Conservation (phyloP, 1,284 basidiomycete genomes). For the Trichosporon sp. region DNA sequence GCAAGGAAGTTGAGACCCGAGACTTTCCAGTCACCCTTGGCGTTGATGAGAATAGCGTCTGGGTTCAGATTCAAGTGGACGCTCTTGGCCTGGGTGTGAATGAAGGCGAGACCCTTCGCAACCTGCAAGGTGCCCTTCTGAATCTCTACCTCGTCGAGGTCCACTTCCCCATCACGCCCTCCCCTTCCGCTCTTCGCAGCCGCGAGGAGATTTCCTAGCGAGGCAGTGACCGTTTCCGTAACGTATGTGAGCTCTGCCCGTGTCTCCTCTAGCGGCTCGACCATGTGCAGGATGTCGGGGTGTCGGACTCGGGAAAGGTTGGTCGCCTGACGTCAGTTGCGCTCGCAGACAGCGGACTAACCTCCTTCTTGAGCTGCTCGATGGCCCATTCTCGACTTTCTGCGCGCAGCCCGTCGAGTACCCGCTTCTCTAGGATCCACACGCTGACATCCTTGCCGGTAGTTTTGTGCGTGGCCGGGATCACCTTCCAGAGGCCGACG, state of each 20-base stretch:
- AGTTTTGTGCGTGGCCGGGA: slow-evolving; percentile 75
- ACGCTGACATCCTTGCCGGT: slow-evolving; percentile 81
- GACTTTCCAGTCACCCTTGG: slow-evolving; percentile 95
- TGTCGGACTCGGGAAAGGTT: slow-evolving; percentile 81
- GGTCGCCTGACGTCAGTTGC: slow-evolving; percentile 58
- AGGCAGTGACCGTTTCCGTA: slow-evolving; percentile 79
- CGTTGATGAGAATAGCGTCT: slow-evolving; percentile 77
- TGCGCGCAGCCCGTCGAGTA: slow-evolving; percentile 64
- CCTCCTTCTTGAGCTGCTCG: slow-evolving; percentile 83
- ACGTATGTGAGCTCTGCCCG: slow-evolving; percentile 81
- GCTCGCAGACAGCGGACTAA: slow-evolving; percentile 39
- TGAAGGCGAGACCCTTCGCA: slow-evolving; percentile 85
- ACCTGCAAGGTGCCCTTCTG: slow-evolving; percentile 94
- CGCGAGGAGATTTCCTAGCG: slow-evolving; percentile 51
- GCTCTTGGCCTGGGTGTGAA: slow-evolving; percentile 83
- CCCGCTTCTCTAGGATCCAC: slow-evolving; percentile 81
- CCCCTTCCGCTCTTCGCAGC: slow-evolving; percentile 54
- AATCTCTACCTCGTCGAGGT: slow-evolving; percentile 59
- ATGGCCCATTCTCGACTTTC: slow-evolving; percentile 60
- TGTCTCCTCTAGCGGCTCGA: slow-evolving; percentile 95
- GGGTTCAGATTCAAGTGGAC: slow-evolving; percentile 88
- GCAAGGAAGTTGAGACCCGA: slow-evolving; percentile 84
- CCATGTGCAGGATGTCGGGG: slow-evolving; percentile 95
- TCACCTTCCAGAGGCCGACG: slow-evolving; percentile 82
- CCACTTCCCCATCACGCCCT: slow-evolving; percentile 78